Percentiles rank a stretch among this genome's conserved stretches.
Evolutionary conservation across 441 rosid species (phyloP).

Genomic region (Syzygium syzygioides): DNA sequence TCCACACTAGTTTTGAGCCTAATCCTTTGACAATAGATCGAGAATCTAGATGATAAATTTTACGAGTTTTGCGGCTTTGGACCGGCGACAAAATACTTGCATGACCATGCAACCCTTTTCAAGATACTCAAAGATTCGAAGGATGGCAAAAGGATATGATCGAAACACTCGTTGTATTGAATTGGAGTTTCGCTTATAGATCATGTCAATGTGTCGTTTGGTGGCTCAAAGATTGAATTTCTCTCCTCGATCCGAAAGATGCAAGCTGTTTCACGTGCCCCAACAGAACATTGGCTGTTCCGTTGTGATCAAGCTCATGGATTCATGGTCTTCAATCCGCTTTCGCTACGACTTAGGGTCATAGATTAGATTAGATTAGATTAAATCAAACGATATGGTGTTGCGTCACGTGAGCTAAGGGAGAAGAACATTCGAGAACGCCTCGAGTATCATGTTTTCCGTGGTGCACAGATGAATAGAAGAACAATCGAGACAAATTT

Average conservation of each 20-base stretch:
- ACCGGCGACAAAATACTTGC: not conserved
- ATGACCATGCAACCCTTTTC: not conserved
- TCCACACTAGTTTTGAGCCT: not conserved
- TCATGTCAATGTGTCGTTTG: not conserved
- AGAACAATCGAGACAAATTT: not conserved
- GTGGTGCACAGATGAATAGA: not conserved
- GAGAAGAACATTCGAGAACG: not conserved
- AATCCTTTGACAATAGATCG: not conserved
- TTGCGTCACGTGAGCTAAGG: not conserved
- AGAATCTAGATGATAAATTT: not conserved
- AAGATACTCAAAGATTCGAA: not conserved
- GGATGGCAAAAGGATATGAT: not conserved
- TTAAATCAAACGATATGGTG: not conserved
- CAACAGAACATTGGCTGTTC: no score
- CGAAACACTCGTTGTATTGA: not conserved
- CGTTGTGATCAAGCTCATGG: not conserved
- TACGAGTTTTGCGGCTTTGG: not conserved
- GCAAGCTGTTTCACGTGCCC: no score
- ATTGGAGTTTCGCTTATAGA: not conserved
- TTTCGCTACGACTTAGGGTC: not conserved
- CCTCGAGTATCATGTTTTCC: not conserved
- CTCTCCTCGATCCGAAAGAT: no score
- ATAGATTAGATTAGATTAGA: not conserved
- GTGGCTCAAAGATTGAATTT: not conserved
- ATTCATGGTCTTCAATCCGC: rapidly evolving